Conservation (phyloP, 441 rosid species). For the Pelargonium fulgidum region DNA sequence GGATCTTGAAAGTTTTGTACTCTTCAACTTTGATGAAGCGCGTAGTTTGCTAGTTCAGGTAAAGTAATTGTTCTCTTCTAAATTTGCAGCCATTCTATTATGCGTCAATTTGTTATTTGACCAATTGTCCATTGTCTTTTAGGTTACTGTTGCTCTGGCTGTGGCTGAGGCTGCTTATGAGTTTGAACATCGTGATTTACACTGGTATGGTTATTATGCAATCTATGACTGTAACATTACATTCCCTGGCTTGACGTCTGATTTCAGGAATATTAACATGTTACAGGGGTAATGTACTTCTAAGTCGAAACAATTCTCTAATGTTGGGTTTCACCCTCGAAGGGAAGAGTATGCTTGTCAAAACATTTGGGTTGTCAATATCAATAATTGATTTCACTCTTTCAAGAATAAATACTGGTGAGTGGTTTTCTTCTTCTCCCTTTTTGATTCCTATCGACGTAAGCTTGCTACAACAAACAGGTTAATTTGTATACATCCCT, state of each 20-base stretch:
- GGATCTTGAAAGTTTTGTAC: constrained; percentile 91
- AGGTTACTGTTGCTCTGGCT: constrained; percentile 84
- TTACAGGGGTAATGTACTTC: constrained; percentile 83
- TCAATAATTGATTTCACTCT: constrained; percentile 90
- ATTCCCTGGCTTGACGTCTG: constrained; percentile 14
- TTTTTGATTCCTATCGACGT: background rate
- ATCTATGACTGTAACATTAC: constrained; percentile 9
- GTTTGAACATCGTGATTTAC: constrained; percentile 90
- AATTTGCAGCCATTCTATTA: background rate
- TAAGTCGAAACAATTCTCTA: constrained; percentile 53
- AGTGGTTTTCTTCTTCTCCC: constrained; percentile 10
- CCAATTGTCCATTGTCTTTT: constrained; percentile 18
- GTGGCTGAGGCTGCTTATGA: constrained; percentile 94
- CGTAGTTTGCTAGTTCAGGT: constrained; percentile 79
- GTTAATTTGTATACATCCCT: background rate
- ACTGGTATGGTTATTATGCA: constrained; percentile 47
- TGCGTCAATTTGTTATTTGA: constrained; percentile 9
- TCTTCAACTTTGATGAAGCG: constrained; percentile 71
- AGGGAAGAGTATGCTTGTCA: constrained; percentile 46
- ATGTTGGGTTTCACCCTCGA: constrained; percentile 45
- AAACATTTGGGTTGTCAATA: constrained; percentile 53
- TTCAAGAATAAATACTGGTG: constrained; percentile 85
- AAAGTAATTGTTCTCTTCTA: constrained; percentile 11
- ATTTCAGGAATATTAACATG: constrained; percentile 14
- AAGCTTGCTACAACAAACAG: constrained; percentile 2